Evolutionary conservation across 495 filamentous ascomycete species (phyloP), one percentile per base, ranked within the genome.

Genomic region (Tetracladium setigerum): DNA sequence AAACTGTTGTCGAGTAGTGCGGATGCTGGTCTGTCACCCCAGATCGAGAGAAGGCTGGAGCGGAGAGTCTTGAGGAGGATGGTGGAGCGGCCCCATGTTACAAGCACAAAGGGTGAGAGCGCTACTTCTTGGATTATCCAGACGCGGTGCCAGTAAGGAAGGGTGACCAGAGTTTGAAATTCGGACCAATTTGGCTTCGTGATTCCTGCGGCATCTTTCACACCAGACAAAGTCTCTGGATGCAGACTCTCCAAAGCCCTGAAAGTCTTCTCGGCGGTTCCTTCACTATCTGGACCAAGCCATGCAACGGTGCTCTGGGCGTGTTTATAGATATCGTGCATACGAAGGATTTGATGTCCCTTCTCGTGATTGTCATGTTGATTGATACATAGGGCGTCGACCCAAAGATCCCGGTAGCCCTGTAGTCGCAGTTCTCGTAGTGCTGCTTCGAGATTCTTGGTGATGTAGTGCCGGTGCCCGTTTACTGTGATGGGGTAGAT

Each of bases 351-450:
- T 27, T 62, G 57, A 13, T 40, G 39, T 4, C 30, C 32, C 0
- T 34, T 43, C 42, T 63, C 60, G 11, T 44, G 32, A 0, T 22
- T 1, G 32, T 63, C 49, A 16, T 24, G 13, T 35, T 62, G 57
- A 37, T 60, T 54, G 41, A 67, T 67, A 42, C 59, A 67, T 4
- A 66, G n/a, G 0, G 59, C 61, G 44, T 67, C 63, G 10, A 49
- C 49, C 57, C 54, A 56, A 10, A 56, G 33, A 8, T 47, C 30
- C 16, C 38, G 19, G 15, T 48, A 42, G 24, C 32, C 44, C 12
- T 30, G 40, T 18, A 37, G 18, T 42, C 46, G 31, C 10, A 60
- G 46, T 44, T 57, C 32, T 27, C 34, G 45, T 5, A 47, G 32
- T 9, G 45, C 45, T n/a, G 19, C 13, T 22, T 51, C 41, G 15